Percentiles rank a stretch among this genome's conserved stretches.
Conservation (phyloP, 768 basidiomycete genomes). For the Strobilomyces dryophilus region DNA sequence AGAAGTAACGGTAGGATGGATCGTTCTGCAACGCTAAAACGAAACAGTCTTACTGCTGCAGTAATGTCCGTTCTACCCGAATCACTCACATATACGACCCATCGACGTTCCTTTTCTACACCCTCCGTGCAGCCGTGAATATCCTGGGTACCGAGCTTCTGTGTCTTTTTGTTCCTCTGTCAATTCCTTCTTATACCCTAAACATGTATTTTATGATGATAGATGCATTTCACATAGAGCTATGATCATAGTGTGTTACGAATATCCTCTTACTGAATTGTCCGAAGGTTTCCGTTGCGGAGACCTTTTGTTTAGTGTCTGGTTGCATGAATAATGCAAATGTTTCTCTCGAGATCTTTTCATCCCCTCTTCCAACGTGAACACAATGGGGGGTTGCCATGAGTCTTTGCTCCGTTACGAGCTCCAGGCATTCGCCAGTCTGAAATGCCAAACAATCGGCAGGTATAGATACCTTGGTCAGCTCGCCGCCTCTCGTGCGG, state of each 20-base stretch:
- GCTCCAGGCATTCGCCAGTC: conserved; percentile 91
- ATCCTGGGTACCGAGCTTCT: not conserved
- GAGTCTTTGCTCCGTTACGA: conserved; percentile 77
- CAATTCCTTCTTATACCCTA: conserved; percentile 6
- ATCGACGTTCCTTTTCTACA: conserved; percentile 37
- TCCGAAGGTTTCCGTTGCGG: conserved; percentile 74
- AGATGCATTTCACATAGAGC: conserved; percentile 19
- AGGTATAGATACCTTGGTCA: conserved; percentile 86
- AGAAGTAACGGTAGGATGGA: conserved; percentile 36
- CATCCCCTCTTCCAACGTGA: conserved; percentile 56
- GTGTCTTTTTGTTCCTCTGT: not conserved
- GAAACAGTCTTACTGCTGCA: conserved; percentile 59
- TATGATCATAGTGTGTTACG: conserved; percentile 41
- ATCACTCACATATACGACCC: conserved; percentile 40
- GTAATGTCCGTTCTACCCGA: conserved; percentile 61
- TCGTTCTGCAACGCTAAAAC: conserved; percentile 43
- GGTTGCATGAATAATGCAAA: conserved; percentile 91
- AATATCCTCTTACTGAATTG: conserved; percentile 85
- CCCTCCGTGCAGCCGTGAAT: conserved; percentile 24
- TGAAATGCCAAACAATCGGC: conserved; percentile 87
- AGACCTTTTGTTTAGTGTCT: conserved; percentile 71
- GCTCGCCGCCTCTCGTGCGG: conserved; percentile 70
- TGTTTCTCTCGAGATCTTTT: conserved; percentile 74
- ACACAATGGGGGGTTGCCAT: conserved; percentile 96
- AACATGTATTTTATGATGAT: not conserved